Evolutionary conservation across 768 basidiomycete species (phyloP), one percentile per base, ranked within the genome.

Genomic region (Rhizopogon vesiculosus): DNA sequence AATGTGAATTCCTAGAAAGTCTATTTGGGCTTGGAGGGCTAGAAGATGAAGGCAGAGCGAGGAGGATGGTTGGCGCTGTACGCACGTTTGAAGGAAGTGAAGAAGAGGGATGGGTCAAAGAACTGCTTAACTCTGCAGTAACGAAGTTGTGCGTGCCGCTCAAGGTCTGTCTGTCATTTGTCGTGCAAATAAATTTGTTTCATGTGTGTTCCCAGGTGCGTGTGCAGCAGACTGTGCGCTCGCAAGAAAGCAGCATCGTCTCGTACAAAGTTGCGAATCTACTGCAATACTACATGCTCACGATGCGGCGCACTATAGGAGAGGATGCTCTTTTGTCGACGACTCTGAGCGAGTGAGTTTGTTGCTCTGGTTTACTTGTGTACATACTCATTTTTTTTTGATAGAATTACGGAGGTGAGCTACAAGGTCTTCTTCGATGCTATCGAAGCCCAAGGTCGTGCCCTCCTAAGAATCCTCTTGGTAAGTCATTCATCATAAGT

Each of bases 181-280:
- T 49, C 2, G 7, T 50, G 19, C 25, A 53, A 25, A 25, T 15
- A 12, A 40, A 7, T 29, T 3, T 7, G 1, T 38, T 4, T 31
- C 22, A 42, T 48, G 19, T 45, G 45, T 16, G 12, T 3, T 42
- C 52, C 6, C 61, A 95, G 91, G 76, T 89, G 35, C 84, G 96
- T 28, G 88, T 98, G n/a, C 84, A 91, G 64, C 94, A 98, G 68
- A 97, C 94, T 3, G 84, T 97, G 33, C 84, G 89, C 42, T 91
- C 89, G 0, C 96, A 99, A 66, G 96, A 98, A 70, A 94, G 91
- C 61, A 87, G 89, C 56, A 93, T 98, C 56, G 83, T 88, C 44
- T 85, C 90, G 0, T 99, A 93, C 75, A 94, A 92, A 69, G 86
- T 98, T 51, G 87, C 93, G 45, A 98, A 96, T 63, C 76, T 98